A percentile compares a stretch with the other conserved stretches of the same genome.
phyloP scores from a whole-genome alignment of 2,329 filamentous ascomycete genomes.

The Sarocladium brachiariae region DNA sequence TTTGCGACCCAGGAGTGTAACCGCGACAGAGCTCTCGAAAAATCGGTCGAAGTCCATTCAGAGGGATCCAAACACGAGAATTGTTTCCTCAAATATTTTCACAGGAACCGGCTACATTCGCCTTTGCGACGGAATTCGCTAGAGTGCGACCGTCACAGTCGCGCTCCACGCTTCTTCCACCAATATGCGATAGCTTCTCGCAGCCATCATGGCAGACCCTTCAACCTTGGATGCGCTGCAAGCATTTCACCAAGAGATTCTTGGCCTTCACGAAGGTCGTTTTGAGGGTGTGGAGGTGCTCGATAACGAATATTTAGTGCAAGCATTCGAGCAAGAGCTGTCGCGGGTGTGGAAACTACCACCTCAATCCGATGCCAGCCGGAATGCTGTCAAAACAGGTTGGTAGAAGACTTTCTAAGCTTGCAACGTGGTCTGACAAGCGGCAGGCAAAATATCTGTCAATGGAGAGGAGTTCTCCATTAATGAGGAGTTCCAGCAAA shows the following conservation, averaged over 20 bases:
- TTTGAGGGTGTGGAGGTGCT: conserved; percentile 56
- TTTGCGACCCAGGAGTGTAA: conserved; percentile 5
- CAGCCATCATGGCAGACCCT: conserved; percentile 60
- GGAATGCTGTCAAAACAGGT: conserved; percentile 64
- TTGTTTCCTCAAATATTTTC: background rate
- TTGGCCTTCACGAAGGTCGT: conserved; percentile 65
- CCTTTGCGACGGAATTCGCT: background rate
- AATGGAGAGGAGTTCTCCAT: conserved; percentile 68
- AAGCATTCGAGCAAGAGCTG: conserved; percentile 65
- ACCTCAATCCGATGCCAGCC: conserved; percentile 66
- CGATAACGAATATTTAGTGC: conserved; percentile 61
- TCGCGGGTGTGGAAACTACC: conserved; percentile 69
- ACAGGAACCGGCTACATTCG: background rate
- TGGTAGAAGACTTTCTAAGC: background rate
- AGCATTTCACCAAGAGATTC: conserved; percentile 78
- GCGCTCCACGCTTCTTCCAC: conserved; percentile 14
- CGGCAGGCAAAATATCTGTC: conserved; percentile 66
- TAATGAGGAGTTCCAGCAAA: conserved; percentile 83
- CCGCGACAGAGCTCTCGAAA: background rate
- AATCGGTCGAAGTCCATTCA: background rate
- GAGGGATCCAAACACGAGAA: no score
- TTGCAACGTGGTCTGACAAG: conserved; percentile 12
- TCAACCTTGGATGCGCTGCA: conserved; percentile 71
- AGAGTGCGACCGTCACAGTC: conserved; percentile 17
- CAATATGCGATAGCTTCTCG: conserved; percentile 41